These are phyloP conservation scores for Rhodotorula diobovata DNA, from an alignment of 768 basidiomycete genomes.

Conservation along the genomic window DNA sequence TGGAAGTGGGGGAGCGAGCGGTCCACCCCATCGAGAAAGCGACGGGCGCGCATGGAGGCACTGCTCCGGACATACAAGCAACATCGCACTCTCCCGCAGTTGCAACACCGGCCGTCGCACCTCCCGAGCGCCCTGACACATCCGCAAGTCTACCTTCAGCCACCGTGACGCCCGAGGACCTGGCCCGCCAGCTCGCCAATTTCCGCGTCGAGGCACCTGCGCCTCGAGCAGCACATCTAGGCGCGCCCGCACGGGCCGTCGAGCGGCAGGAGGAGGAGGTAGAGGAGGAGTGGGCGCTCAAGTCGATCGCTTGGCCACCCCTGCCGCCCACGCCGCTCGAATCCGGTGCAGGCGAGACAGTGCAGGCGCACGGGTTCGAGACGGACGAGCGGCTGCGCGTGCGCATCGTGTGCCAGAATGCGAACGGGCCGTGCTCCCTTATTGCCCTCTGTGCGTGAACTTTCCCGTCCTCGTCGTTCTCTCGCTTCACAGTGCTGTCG, in stretches of 20 bases:
- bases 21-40: too few relatives aligned
- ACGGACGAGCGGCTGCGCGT: constrained; percentile 3
- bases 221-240: neutral
- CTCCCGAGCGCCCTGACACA: too few relatives aligned
- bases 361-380: neutral
- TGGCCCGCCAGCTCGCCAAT: constrained; percentile 1
- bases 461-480: neutral
- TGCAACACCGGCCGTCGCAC: too few relatives aligned
- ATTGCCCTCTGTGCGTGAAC: constrained; percentile 77
- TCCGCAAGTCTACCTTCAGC: too few relatives aligned
- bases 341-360: neutral
- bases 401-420: constrained; percentile 38
- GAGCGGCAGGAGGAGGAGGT: neutral
- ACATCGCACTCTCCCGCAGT: too few relatives aligned
- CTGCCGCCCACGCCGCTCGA: constrained; percentile 22
- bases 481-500: too few relatives aligned
- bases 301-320: constrained; percentile 28
- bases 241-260: neutral
- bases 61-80: too few relatives aligned
- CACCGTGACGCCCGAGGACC: constrained; percentile 11
- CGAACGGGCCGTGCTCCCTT: constrained; percentile 74
- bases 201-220: neutral
- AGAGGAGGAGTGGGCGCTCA: constrained; percentile 32
- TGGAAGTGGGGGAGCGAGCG: too few relatives aligned
- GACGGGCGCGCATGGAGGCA: too few relatives aligned